phyloP scores from a whole-genome alignment of 2,329 filamentous ascomycete genomes.

The Calonectria pteridis region DNA sequence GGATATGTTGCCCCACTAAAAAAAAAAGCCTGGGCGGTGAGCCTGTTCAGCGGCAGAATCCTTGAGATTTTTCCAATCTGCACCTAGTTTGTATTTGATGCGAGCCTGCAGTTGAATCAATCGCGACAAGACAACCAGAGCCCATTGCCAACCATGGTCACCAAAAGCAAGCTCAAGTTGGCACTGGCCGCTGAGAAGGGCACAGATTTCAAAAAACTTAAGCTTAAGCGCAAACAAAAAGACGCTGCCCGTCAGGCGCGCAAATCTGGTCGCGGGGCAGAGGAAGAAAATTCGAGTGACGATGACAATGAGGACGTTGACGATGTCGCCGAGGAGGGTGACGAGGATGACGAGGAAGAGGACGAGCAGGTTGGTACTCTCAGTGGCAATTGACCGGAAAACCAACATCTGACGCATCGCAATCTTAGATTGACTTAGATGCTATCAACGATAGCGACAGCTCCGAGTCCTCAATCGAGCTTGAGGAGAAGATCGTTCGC shows the following conservation, averaged over 20 bases:
- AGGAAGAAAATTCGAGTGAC: conserved; percentile 46
- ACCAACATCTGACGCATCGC: background rate
- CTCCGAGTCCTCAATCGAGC: conserved; percentile 80
- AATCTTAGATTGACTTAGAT: conserved; percentile 62
- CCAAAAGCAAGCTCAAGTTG: conserved; percentile 64
- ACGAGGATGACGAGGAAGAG: conserved; percentile 51
- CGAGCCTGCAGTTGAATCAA: background rate
- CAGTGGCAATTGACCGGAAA: background rate
- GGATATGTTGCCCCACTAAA: conserved; percentile 37
- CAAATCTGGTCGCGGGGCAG: conserved; percentile 40
- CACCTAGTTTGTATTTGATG: conserved; percentile 31
- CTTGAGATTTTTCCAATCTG: conserved; percentile 47
- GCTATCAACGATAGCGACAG: conserved; percentile 72
- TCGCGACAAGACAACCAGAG: conserved; percentile 29
- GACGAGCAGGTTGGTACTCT: conserved; percentile 43
- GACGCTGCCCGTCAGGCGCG: conserved; percentile 55
- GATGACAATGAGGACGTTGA: conserved; percentile 51
- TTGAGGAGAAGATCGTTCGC: conserved; percentile 77
- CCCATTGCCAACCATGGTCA: conserved; percentile 50
- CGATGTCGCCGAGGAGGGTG: conserved; percentile 45
- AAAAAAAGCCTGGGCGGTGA: conserved; percentile 47
- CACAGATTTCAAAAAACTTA: conserved; percentile 64
- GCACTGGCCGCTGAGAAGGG: conserved; percentile 69
- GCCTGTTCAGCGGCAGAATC: conserved; percentile 43
- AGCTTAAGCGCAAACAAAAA: conserved; percentile 63